Percentiles rank a stretch among this genome's conserved stretches.
These are phyloP conservation scores for Suillus subluteus DNA, from an alignment of 768 basidiomycete species.

Conservation along the genomic window DNA sequence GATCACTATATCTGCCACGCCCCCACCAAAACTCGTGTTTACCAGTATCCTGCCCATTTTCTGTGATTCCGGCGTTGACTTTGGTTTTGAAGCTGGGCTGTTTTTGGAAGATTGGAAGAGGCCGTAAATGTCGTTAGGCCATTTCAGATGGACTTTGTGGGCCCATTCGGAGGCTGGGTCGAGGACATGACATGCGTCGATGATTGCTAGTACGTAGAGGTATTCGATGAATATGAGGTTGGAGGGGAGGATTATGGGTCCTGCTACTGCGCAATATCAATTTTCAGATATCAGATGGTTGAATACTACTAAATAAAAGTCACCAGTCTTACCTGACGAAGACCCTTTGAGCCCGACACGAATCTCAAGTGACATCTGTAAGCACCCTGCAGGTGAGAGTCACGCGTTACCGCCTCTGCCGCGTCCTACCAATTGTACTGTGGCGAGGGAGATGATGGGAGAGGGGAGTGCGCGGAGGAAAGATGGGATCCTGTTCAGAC, in stretches of 20 bases:
- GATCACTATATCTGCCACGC: slow-evolving; percentile 75
- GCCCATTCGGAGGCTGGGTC: slow-evolving; percentile 53
- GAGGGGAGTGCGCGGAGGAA: slow-evolving; percentile 71
- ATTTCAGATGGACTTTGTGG: slow-evolving; percentile 78
- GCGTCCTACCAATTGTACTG: slow-evolving; percentile 84
- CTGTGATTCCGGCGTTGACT: slow-evolving; percentile 39
- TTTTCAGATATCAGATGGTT: neutral
- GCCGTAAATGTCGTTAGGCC: slow-evolving; percentile 98
- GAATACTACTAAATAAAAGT: neutral
- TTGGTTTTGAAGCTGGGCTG: slow-evolving; percentile 34
- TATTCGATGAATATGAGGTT: slow-evolving; percentile 95
- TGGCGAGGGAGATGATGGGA: slow-evolving; percentile 83
- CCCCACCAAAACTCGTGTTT: slow-evolving; percentile 79
- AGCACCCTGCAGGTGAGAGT: slow-evolving; percentile 86
- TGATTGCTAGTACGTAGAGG: slow-evolving; percentile 85
- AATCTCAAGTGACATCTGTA: slow-evolving; percentile 57
- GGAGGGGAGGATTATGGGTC: slow-evolving; percentile 34
- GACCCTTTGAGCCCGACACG: slow-evolving; percentile 23
- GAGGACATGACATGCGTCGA: slow-evolving; percentile 70
- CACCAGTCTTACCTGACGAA: slow-evolving; percentile 15
- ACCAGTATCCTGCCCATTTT: slow-evolving; percentile 95
- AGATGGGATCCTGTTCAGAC: slow-evolving; percentile 64
- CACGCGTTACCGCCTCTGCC: slow-evolving; percentile 63
- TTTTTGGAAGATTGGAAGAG: slow-evolving; percentile 46
- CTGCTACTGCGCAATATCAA: slow-evolving; percentile 4